Percentiles rank a stretch among this genome's conserved stretches.
These are phyloP conservation scores for Trichocladium uniseriatum DNA, from an alignment of 495 filamentous ascomycete species.

Conservation along the genomic window DNA sequence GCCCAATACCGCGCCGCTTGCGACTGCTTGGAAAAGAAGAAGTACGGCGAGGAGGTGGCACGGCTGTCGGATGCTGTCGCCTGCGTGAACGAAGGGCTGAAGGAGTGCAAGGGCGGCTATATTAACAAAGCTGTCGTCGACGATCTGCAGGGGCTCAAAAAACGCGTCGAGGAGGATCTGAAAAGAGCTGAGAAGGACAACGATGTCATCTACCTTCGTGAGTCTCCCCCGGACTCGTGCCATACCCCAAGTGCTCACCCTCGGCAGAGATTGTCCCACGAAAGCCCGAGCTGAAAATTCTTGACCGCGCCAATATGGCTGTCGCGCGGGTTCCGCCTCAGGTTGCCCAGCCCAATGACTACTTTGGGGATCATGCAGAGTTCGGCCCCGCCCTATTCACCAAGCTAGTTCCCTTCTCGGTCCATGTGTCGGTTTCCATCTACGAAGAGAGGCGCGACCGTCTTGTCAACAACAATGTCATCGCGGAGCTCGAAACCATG, in stretches of 20 bases:
- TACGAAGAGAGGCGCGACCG: constrained; percentile 88
- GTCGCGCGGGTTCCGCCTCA: constrained; percentile 68
- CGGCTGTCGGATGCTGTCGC: constrained; percentile 69
- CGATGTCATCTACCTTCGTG: constrained; percentile 80
- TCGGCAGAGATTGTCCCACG: constrained; percentile 62
- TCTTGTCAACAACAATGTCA: constrained; percentile 73
- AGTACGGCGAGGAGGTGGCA: constrained; percentile 94
- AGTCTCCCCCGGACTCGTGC: background rate
- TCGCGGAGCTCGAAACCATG: constrained; percentile 74
- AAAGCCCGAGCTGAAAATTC: constrained; percentile 75
- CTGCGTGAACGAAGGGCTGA: constrained; percentile 79
- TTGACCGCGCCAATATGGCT: constrained; percentile 87
- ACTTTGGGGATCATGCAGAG: constrained; percentile 67
- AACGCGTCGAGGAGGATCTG: constrained; percentile 71
- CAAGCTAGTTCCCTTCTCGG: constrained; percentile 89
- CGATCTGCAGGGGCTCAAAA: constrained; percentile 78
- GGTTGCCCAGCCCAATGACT: constrained; percentile 66
- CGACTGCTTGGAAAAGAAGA: constrained; percentile 86
- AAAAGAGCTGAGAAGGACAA: constrained; percentile 95
- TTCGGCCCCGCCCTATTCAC: constrained; percentile 81
- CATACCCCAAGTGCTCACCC: background rate
- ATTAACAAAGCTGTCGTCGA: constrained; percentile 74
- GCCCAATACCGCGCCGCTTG: constrained; percentile 91
- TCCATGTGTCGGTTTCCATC: constrained; percentile 88
- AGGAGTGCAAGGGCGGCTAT: constrained; percentile 63